These are phyloP conservation scores for Ustilago crameri DNA, from an alignment of 1,284 basidiomycete species.

Conservation along the genomic window DNA sequence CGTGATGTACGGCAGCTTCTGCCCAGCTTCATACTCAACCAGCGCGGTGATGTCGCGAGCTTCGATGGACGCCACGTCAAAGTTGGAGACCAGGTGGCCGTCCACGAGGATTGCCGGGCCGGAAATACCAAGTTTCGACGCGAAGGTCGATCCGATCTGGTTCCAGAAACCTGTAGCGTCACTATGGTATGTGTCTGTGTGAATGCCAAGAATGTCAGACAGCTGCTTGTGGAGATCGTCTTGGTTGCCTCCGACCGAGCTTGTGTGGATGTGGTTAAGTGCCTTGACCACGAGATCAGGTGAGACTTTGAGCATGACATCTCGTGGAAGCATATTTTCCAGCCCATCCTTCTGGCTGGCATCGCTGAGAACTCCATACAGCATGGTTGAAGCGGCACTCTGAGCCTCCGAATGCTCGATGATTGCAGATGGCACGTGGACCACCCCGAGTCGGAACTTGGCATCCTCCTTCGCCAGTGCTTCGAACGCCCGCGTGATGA, in stretches of 20 bases:
- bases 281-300: constrained; percentile 13
- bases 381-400: constrained; percentile 30
- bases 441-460: constrained; percentile 28
- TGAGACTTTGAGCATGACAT: background rate
- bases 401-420: constrained; percentile 26
- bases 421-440: constrained; percentile 13
- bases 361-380: constrained; percentile 28
- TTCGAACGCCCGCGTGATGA: constrained; percentile 76
- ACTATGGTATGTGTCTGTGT: background rate
- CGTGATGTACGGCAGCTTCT: constrained; percentile 40
- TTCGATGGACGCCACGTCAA: constrained; percentile 16
- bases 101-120: constrained; percentile 41
- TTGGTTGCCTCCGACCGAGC: background rate
- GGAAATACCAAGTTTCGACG: constrained; percentile 8
- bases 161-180: constrained; percentile 20
- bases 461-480: constrained; percentile 73
- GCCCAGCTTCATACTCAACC: constrained; percentile 42
- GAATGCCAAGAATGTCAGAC: background rate
- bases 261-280: constrained; percentile 5
- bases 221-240: constrained; percentile 2
- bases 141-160: constrained; percentile 3
- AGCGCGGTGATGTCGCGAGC: constrained; percentile 39
- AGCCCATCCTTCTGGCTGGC: background rate
- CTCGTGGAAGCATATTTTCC: background rate
- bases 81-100: constrained; percentile 32